phyloP scores from a whole-genome alignment of 2,329 filamentous ascomycete genomes.

The Zymoseptoria crescenta region DNA sequence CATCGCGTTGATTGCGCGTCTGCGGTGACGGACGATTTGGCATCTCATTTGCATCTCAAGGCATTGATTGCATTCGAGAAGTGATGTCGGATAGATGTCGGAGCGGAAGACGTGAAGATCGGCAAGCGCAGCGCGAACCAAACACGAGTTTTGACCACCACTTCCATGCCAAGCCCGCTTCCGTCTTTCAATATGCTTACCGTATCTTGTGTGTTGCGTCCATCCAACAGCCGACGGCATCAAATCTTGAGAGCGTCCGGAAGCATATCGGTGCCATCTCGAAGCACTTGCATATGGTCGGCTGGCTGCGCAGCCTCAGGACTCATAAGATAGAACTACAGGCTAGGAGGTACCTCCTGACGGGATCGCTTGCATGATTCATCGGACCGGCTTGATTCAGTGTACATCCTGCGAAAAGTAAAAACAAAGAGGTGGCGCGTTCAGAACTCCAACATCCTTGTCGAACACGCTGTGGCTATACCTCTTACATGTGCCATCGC shows the following conservation, averaged over 20 bases:
- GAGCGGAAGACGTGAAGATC: not conserved
- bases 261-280: not conserved
- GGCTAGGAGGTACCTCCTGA: not conserved
- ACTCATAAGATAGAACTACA: not conserved
- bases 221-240: too few species aligned
- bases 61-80: not conserved
- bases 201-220: too few species aligned
- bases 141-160: not conserved
- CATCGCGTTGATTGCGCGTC: constrained; percentile 4
- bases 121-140: not conserved
- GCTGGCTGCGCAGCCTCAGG: not conserved
- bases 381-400: not conserved
- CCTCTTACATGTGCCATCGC: too few species aligned
- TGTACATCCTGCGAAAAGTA: not conserved
- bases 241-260: too few species aligned
- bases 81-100: not conserved
- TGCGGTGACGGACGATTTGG: constrained; percentile 3
- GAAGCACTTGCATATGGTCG: not conserved
- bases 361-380: not conserved
- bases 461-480: not conserved
- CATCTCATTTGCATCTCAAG: not conserved
- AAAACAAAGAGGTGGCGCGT: not conserved
- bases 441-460: not conserved
- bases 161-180: not conserved
- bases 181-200: too few species aligned